Evolutionary conservation across 164 flowering plant species (phyloP), one percentile per base, ranked within the genome.

Genomic region (grape (Vitis vinifera)): DNA sequence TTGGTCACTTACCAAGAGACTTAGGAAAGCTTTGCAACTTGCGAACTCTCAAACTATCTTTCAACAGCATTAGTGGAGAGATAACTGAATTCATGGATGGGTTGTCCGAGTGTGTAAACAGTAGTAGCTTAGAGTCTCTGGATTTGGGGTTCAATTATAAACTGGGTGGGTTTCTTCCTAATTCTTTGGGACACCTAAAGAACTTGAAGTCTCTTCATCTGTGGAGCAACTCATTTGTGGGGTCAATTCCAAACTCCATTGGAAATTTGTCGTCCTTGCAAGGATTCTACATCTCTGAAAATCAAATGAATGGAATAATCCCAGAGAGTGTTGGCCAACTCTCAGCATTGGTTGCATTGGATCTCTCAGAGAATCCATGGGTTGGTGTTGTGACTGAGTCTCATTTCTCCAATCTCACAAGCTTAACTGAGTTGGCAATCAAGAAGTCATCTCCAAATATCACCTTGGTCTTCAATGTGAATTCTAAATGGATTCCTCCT

Each of bases 11-110:
- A 17, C 44, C 44, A 31, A 60, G 68, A 15, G 2, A 48, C 3
- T 55, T 62, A 10, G 74, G 71, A 15, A 71, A 47, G 1, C 74
- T 77, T 6, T 57, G 75, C 59, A 73, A 48, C 9, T 53, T 77
- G 27, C 19, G 13, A n/a, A 44, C 3, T 0, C 11, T 77, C 2
- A 13, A 55, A 17, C 63, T 77, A 6, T 58, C 72, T 1, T 0
- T 6, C 13, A 67, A 55, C 44, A 31, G 53, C 0, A 14, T 73
- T 7, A 47, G 30, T 12, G 71, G 72, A 5, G 67, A 56, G 55
- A 65, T 62, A 29, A 15, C 14, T 9, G 71, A 70, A 7, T 62
- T 51, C 5, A 3, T 66, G 0, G 62, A 55, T 17, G 23, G 44
- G n/a, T 58, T 70, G 6, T 70, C 74, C 8, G 17, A 15, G 7